Evolutionary conservation across 208 protist genomes (phyloP), one percentile per base, ranked within the genome.

Genomic region (Crithidia sp.): DNA sequence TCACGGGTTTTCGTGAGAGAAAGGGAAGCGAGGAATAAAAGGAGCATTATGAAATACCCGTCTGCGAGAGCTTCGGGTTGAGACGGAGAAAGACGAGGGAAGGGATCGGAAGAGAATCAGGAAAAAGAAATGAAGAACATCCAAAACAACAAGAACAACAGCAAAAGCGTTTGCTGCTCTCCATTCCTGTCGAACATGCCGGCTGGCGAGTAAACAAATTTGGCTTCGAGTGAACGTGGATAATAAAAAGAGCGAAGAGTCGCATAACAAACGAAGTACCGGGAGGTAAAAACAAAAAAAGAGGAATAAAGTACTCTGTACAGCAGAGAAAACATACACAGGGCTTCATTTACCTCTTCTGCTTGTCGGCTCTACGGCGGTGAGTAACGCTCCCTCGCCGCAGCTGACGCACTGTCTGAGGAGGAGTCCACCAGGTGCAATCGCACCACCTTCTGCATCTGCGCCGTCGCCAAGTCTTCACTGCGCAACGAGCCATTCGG

Each of bases 371-470:
- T 28, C 45, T 49, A 49, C 45, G 9, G 45, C 12, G 45, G 12
- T 14, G 45, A 49, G 12, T 7, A 49, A 2, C 12, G 12, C 7
- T 7, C 45, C 14, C 2, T 50, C 19, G 19, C 45, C 10, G 9
- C 10, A 2, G 14, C 2, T 28, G 41, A 28, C 37, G 45, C 6
- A 8, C 37, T 57, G 12, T 47, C 62, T 0, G 62, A 67, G 9
- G 5, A 8, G 12, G 62, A 67, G 14, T 67, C 37, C 36, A 67
- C 62, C 36, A 67, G 37, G 28, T 45, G 62, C 28, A 67, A 19
- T 6, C 4, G 28, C 12, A 57, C 49, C 3, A 28, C 50, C 13
- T 45, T n/a, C 37, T 57, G 62, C 41, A 67, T 5, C 16, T 4
- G 40, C 9, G 62, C 62, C 4, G 17, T 45, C 2, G 49, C 62